Conservation (phyloP, 257 asterid genomes). For the Plantago elongata region DNA sequence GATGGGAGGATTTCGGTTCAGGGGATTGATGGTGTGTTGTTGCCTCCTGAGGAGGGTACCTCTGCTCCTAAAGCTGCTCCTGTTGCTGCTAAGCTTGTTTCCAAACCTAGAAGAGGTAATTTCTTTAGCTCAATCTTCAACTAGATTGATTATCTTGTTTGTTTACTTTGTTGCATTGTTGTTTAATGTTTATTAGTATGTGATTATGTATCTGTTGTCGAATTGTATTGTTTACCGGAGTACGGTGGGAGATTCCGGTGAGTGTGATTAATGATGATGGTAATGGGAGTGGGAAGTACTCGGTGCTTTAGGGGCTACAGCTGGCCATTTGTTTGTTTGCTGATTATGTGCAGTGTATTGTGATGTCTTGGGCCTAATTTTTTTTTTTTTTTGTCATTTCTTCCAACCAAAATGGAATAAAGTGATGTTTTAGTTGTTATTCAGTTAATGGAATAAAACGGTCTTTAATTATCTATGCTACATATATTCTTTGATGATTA, state of each 20-base stretch:
- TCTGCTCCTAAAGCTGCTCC: conserved; percentile 41
- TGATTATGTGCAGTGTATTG: background rate
- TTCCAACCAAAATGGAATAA: too few species aligned
- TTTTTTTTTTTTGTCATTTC: too few species aligned
- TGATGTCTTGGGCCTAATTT: too few species aligned
- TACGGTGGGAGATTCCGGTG: conserved; percentile 14
- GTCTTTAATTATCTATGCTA: too few species aligned
- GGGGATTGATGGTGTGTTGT: conserved; percentile 77
- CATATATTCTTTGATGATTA: too few species aligned
- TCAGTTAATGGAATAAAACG: too few species aligned
- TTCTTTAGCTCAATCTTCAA: background rate
- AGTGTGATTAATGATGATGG: conserved; percentile 18
- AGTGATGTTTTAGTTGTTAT: too few species aligned
- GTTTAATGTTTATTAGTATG: too few species aligned
- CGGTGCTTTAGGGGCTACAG: conserved; percentile 31
- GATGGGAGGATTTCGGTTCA: conserved; percentile 97
- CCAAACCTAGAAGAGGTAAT: conserved; percentile 64
- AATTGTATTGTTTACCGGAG: conserved; percentile 15
- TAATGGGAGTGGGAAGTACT: conserved; percentile 25
- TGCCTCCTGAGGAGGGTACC: conserved; percentile 58
- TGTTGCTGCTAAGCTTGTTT: conserved; percentile 43
- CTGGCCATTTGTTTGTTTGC: conserved; percentile 23
- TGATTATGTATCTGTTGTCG: background rate
- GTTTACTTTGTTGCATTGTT: background rate
- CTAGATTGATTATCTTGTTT: background rate